Evolutionary conservation across 2,329 filamentous ascomycete species (phyloP), one percentile per base, ranked within the genome.

Genomic region (Macroventuria anomochaeta): DNA sequence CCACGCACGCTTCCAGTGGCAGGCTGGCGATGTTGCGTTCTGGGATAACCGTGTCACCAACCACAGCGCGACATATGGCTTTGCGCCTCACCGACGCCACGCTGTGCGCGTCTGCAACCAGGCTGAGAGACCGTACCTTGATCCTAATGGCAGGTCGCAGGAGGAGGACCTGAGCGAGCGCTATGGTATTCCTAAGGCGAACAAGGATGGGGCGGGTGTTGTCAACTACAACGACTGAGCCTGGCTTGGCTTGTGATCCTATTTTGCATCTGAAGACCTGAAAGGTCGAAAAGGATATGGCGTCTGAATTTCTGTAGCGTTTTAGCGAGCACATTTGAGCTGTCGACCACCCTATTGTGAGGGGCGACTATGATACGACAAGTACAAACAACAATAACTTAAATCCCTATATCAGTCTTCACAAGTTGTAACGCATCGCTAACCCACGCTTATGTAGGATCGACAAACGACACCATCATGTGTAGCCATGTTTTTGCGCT

Each of bases 1-100:
- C 54, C 88, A 91, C 63, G 87, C 84, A 5, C 81, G 88, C 15
- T 85, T 88, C 65, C 80, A 83, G 59, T 88, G 87, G 86, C 78
- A 80, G 36, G 81, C 84, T 57, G 81, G 83, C 34, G 87, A 88
- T 52, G 83, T 90, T 1, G 85, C 85, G 0, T 80, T 89, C 53
- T 89, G 87, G 86, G 86, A 89, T 65, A 89, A 88, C 58, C 76
- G 85, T 15, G 75, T 80, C 31, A 80, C 78, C 76, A 84, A 83
- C 49, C 82, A 85, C 57, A 76, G 78, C 3, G 82, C 82, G 6
- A 78, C 81, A 0, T 85, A 84, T 60, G 83, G 83, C 7, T 85
- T 85, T 58, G 76, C 78, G 2, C 82, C 83, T 1, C 83, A 85
- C 58, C 76, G 82, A 5, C 74, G 83, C 28, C 83, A 85, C 67